A percentile compares a stretch with the other conserved stretches of the same genome.
phyloP scores from a whole-genome alignment of 352 stramenopile genomes.

The Phytophthora kernoviae region DNA sequence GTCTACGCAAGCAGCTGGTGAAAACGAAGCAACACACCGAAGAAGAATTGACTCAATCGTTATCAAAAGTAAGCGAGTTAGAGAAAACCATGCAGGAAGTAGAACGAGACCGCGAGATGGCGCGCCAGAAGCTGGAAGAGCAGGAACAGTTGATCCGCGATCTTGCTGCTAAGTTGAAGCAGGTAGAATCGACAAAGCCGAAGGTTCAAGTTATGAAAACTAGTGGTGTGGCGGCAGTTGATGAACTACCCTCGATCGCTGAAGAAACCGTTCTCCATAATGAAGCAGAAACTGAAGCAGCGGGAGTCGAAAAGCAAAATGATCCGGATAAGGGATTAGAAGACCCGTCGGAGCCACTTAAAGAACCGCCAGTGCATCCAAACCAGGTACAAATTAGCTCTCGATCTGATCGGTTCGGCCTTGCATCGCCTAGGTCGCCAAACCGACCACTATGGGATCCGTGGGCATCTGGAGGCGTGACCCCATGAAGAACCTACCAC shows the following conservation, averaged over 20 bases:
- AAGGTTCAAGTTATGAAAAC: background rate
- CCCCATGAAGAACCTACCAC: constrained; percentile 42
- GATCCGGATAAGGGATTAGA: background rate
- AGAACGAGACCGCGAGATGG: constrained; percentile 21
- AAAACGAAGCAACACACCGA: constrained; percentile 46
- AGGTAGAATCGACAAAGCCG: constrained; percentile 21
- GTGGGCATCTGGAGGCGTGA: constrained; percentile 43
- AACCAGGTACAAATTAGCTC: constrained; percentile 9
- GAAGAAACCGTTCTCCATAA: constrained; percentile 18
- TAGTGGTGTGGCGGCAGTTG: background rate
- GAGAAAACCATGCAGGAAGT: constrained; percentile 23
- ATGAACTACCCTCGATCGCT: constrained; percentile 30
- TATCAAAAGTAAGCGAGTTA: constrained; percentile 27
- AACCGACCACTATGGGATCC: constrained; percentile 50
- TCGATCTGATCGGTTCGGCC: constrained; percentile 20
- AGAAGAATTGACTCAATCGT: constrained; percentile 41
- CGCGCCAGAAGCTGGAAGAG: constrained; percentile 29
- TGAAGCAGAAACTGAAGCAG: background rate
- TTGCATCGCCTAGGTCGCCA: constrained; percentile 34
- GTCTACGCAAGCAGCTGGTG: constrained; percentile 60
- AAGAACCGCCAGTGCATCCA: background rate
- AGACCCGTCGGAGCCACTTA: constrained; percentile 2
- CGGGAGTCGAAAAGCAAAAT: background rate
- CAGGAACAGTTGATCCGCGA: constrained; percentile 41
- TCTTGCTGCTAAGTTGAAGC: constrained; percentile 32